Conservation (phyloP, 345 rosid species). For the Sisymbrium irio region DNA sequence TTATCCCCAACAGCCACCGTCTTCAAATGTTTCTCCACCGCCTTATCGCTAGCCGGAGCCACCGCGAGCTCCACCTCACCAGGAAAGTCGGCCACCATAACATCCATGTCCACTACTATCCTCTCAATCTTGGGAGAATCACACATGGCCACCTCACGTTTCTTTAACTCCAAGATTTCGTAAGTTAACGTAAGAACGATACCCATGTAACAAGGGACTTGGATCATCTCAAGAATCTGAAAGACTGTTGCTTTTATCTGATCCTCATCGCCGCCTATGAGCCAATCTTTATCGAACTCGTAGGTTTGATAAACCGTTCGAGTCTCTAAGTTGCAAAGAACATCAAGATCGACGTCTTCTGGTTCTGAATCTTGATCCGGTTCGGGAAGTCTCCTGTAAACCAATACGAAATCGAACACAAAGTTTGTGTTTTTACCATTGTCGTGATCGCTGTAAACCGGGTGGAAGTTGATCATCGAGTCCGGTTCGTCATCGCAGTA, state of each 20-base stretch:
- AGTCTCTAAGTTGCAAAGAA: background rate
- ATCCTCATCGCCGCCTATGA: background rate
- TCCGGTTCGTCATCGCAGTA: background rate
- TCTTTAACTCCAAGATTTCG: background rate
- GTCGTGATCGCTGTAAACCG: background rate
- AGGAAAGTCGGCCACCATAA: background rate
- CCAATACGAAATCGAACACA: background rate
- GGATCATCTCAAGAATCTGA: background rate
- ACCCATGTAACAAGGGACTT: background rate
- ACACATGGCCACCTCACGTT: background rate
- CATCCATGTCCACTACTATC: background rate
- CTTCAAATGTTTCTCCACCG: too few species aligned
- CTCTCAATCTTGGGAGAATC: background rate
- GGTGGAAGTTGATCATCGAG: background rate
- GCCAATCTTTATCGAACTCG: conserved; percentile 3
- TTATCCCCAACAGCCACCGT: too few species aligned
- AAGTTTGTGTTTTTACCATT: background rate
- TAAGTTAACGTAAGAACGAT: background rate
- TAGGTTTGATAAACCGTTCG: background rate
- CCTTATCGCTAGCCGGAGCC: background rate
- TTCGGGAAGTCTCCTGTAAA: background rate
- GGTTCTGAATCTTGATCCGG: background rate
- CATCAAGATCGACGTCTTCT: too few species aligned
- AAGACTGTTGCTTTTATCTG: background rate
- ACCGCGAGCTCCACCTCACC: background rate